Conservation (phyloP, 345 rosid genomes). For the Arabidopsis arenosa region DNA sequence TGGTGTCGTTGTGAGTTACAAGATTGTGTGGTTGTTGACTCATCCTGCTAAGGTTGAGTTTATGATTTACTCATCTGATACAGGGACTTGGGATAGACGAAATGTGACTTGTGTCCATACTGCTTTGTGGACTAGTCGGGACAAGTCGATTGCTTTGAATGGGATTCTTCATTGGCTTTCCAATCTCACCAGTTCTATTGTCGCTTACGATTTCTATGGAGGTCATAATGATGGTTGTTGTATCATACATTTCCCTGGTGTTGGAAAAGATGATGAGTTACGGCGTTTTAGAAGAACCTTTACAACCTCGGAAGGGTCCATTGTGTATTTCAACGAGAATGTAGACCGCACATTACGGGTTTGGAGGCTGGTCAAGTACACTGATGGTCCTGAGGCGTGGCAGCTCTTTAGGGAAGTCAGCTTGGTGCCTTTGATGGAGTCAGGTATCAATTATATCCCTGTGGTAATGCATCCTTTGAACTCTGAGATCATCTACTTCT, state of each 20-base stretch:
- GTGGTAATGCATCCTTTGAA: constrained; percentile 28
- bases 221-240: background rate
- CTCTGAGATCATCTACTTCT: constrained; percentile 35
- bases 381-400: constrained; percentile 24
- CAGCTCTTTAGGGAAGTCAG: constrained; percentile 21
- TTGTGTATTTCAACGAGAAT: constrained; percentile 31
- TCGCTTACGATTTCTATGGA: constrained; percentile 28
- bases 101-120: background rate
- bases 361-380: constrained; percentile 35
- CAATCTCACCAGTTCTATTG: background rate
- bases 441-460: background rate
- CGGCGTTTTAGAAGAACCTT: constrained; percentile 19
- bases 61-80: constrained; percentile 26
- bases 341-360: constrained; percentile 4
- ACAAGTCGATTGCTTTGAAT: constrained; percentile 24
- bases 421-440: background rate
- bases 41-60: background rate
- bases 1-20: constrained; percentile 24
- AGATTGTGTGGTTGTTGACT: constrained; percentile 25
- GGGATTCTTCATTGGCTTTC: constrained; percentile 37
- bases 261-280: background rate
- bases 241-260: background rate
- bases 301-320: constrained; percentile 20
- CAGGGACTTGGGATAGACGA: background rate
- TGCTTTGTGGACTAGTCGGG: background rate